Evolutionary conservation across 2,329 filamentous ascomycete species (phyloP), one percentile per base, ranked within the genome.

Genomic region (Beauveria bassiana): DNA sequence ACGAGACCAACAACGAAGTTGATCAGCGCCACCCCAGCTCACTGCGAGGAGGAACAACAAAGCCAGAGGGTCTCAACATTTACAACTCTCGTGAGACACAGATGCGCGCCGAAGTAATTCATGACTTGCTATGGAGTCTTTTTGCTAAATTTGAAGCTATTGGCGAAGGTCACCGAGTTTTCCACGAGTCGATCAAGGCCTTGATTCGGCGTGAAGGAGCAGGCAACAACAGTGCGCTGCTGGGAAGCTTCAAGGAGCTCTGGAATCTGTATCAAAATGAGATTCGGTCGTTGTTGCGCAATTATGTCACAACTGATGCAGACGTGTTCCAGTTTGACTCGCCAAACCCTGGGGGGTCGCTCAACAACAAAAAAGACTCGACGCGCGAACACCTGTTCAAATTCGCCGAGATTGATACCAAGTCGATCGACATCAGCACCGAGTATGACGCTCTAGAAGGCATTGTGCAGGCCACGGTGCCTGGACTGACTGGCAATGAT

Each of bases 221-320:
- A 18, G 74, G 86, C 73, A 78, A 88, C 78, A 77, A 85, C 67
- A 82, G 78, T 46, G 81, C 84, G 1, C 81, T 98, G 55, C 87
- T 91, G 6, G 87, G 91, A 61, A 92, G 92, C 61, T 99, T 99
- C 75, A 95, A 93, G 70, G 95, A 98, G 75, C 78, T 99, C 46
- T 99, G 96, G 96, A 96, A 97, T 71, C 79, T 99, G 8, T 93
- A 97, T 69, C 95, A 99, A 71, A 98, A 96, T 74, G 95, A 99
- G 80, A 98, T 99, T 66, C 86, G 93, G 47, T 96, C 93, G 5
- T 78, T 99, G 16, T 78, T 99, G 62, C 95, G 98, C 74, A 96
- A 97, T 72, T 98, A 99, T 71, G 86, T 99, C 57, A 96, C 95
- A 0, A 96, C 92, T 1, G 92, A 96, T 71, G 91, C 90, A 28